These are phyloP conservation scores for Senna siamea DNA, from an alignment of 306 rosid genomes.

Conservation along the genomic window DNA sequence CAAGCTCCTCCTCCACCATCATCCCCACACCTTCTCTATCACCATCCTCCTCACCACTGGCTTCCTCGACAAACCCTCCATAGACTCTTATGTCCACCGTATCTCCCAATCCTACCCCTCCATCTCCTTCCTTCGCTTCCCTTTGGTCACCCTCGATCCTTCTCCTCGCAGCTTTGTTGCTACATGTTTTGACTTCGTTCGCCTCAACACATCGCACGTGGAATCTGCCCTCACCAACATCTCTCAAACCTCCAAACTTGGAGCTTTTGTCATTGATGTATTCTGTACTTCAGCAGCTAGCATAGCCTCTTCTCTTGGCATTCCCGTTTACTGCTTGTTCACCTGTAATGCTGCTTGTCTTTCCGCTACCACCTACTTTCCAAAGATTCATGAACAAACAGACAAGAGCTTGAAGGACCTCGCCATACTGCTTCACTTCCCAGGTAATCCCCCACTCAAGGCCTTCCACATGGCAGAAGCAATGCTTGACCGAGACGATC, in stretches of 20 bases:
- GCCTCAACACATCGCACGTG: conserved; percentile 26
- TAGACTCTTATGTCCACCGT: conserved; percentile 1
- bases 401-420: conserved; percentile 30
- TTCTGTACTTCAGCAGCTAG: conserved; percentile 37
- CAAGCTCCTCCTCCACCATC: conserved; percentile 39
- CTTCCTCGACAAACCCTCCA: conserved; percentile 20
- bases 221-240: conserved; percentile 23
- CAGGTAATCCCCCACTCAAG: conserved; percentile 30
- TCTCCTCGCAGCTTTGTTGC: not conserved
- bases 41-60: conserved; percentile 36
- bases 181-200: conserved; percentile 11
- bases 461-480: conserved; percentile 25
- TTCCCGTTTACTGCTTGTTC: conserved; percentile 42
- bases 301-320: conserved; percentile 7
- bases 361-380: not conserved
- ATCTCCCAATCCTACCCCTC: conserved; percentile 35
- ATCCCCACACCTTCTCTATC: conserved; percentile 31
- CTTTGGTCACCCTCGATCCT: not conserved
- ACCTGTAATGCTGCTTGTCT: conserved; percentile 36
- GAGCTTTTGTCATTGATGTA: conserved; percentile 40
- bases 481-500: not conserved
- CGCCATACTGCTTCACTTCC: not conserved
- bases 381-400: conserved; percentile 16
- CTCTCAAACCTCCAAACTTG: not conserved
- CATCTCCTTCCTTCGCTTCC: conserved; percentile 36